Evolutionary conservation across 108 stramenopile genomes (phyloP), one percentile per base, ranked within the genome.

Genomic region (Fragilaria radians): DNA sequence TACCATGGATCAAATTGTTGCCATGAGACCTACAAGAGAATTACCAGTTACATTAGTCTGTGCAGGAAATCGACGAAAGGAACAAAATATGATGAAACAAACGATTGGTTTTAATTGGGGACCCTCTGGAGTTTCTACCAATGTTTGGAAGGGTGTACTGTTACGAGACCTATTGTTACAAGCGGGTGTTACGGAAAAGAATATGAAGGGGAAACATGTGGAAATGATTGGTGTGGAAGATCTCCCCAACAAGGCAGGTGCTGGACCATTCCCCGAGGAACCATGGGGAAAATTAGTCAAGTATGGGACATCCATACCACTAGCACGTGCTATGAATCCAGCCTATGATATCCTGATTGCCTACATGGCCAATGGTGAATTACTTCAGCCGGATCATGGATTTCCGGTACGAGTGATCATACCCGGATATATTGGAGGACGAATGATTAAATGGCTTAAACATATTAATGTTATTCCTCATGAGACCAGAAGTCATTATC

Each of bases 41-140:
- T 61, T 96, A 17, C 94, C 95, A 42, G 91, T 94, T 27, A 96
- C 95, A 3, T 78, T 98, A 29, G 95, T 95, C 4, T 98, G 97
- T 81, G 97, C 96, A 11, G 97, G 97, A 32, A 98, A 98, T 68
- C 80, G 97, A 21, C 86, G 97, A 47, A 97, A 96, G 87, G 97
- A 98, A 69, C 93, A 96, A 78, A 98, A 97, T 71, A 93, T 96
- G 90, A 86, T 95, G 53, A 82, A 83, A 48, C 94, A 96, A 75
- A 96, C 96, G 0, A 93, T 96, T 52, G 97, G 97, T 21, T 97
- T 97, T 70, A 95, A 88, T 72, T 98, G 97, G 97, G 96, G 95
- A 28, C 77, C 96, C 1, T 87, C 84, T 29, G 97, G 94, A 29
- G 89, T 96, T 7, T 78, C 81, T 27, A 98, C 91, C 65, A 91